Base-by-base conservation (phyloP, 2,329 filamentous ascomycete genomes). In the Fusarium oligoseptatum region DNA sequence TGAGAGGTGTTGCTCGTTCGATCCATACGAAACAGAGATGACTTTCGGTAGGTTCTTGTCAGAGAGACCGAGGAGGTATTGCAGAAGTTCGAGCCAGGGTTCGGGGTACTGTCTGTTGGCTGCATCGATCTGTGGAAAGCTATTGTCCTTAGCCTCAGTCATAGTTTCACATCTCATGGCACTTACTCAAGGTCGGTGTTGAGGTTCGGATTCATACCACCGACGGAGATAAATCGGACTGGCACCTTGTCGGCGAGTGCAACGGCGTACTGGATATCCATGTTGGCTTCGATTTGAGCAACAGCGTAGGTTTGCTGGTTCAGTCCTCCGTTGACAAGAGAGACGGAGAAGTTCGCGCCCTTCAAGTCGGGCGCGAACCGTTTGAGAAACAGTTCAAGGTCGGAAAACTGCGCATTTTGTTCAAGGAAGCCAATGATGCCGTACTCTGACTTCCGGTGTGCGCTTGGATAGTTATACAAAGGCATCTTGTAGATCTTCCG, bases 11-110 rank as follows among this genome's bases (percentile, higher is more conserved):
- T 92, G 91, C 78, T 94, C 92, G 56, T 91, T 87, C 74, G 93
- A 91, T 29, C 91, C 92, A 78, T 94, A 94, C 0, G 92, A 94
- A n/a, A 91, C 92, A 45, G 87, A 88, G 48, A 94, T 85, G 20
- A 93, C 89, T 4, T 89, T 87, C 0, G 93, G 92, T 0, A 94
- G 84, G 20, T 88, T 80, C 4, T 84, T 80, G 68, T 90, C 86
- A 1, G 85, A 81, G 22, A 92, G 85, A 22, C 83, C 80, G 4
- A 93, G 83, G 11, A 94, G 84, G 79, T 91, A 89, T 66, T 88
- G 86, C 7, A 92, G 86, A 80, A 92, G 91, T 17, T 88, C 88
- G 4, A 94, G 84, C 79, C 91, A 94, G 0, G 92, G 91, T 82
- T 94, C 92, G 74, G 93, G 92, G 11, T 83, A 83, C 70, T 77